Percentiles rank a stretch among this genome's conserved stretches.
These are phyloP conservation scores for Cladosporium austrohemisphaericum DNA, from an alignment of 2,329 filamentous ascomycete genomes.

Conservation along the genomic window DNA sequence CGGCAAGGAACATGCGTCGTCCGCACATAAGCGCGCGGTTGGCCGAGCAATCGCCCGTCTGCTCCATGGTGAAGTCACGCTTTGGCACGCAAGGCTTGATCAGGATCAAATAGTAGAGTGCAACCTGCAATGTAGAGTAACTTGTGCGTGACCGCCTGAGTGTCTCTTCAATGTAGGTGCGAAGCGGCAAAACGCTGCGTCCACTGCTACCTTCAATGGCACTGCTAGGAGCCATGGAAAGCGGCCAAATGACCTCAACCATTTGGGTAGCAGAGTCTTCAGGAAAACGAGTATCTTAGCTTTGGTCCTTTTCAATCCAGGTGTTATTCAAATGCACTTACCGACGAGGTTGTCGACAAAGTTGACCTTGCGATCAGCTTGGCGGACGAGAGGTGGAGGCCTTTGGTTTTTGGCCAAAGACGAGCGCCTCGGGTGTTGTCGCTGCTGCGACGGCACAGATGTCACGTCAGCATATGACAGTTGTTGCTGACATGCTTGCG, in stretches of 20 bases:
- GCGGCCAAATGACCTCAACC: slow-evolving; percentile 94
- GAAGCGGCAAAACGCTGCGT: slow-evolving; percentile 79
- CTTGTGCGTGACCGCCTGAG: slow-evolving; percentile 90
- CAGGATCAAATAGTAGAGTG: slow-evolving; percentile 90
- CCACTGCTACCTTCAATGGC: slow-evolving; percentile 58
- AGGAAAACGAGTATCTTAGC: slow-evolving; percentile 24
- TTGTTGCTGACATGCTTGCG: slow-evolving; percentile 29
- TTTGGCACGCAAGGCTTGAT: slow-evolving; percentile 86
- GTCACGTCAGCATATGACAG: slow-evolving; percentile 36
- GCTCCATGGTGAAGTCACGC: slow-evolving; percentile 81
- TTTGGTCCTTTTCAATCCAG: slow-evolving; percentile 32
- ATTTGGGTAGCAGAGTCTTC: slow-evolving; percentile 95
- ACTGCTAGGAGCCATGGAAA: slow-evolving; percentile 75
- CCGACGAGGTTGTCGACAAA: slow-evolving; percentile 97
- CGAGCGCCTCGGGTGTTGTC: slow-evolving; percentile 59
- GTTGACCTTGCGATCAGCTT: slow-evolving; percentile 86
- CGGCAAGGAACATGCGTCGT: slow-evolving; percentile 93
- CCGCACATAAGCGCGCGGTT: slow-evolving; percentile 87
- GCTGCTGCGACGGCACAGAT: slow-evolving; percentile 57
- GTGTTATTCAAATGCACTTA: slow-evolving; percentile 54
- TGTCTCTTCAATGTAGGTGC: slow-evolving; percentile 96
- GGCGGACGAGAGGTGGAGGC: slow-evolving; percentile 74
- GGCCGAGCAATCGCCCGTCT: slow-evolving; percentile 66
- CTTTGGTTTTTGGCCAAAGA: slow-evolving; percentile 55
- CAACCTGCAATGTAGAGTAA: slow-evolving; percentile 95